phyloP scores from a whole-genome alignment of 139 green algal genomes.

The Haematococcus sp. region DNA sequence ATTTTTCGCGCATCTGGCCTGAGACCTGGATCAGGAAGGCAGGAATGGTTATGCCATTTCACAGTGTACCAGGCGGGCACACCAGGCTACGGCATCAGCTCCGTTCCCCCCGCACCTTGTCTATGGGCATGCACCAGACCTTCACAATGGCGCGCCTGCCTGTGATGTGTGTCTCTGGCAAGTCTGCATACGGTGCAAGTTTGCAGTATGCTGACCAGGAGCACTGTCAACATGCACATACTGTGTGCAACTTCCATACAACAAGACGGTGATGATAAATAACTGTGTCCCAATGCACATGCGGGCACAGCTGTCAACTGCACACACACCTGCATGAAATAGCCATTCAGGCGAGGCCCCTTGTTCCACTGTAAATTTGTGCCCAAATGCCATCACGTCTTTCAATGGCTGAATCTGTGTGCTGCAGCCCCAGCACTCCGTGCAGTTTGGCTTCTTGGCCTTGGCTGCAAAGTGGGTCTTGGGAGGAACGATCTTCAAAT shows the following conservation, averaged over 20 bases:
- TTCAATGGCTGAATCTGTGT: slow-evolving; percentile 27
- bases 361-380: slow-evolving; percentile 18
- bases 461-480: slow-evolving; percentile 11
- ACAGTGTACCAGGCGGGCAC: background rate
- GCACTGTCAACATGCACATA: background rate
- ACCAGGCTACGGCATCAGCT: too few relatives aligned
- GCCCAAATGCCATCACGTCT: slow-evolving; percentile 8
- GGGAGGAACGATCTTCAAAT: slow-evolving; percentile 12
- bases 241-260: too few relatives aligned
- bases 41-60: background rate
- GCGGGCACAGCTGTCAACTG: background rate
- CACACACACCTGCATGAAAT: slow-evolving; percentile 22
- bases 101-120: slow-evolving; percentile 21
- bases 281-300: too few relatives aligned
- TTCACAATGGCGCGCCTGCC: slow-evolving; percentile 32
- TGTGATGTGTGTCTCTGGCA: slow-evolving; percentile 16
- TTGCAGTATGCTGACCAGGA: too few relatives aligned
- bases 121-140: slow-evolving; percentile 44
- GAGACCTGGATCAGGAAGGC: too few relatives aligned
- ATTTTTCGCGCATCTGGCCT: background rate
- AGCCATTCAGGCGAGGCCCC: slow-evolving; percentile 30
- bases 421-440: slow-evolving; percentile 34
- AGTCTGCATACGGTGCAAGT: slow-evolving; percentile 16
- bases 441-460: slow-evolving; percentile 23
- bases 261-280: too few relatives aligned